phyloP scores from a whole-genome alignment of 2,329 filamentous ascomycete species.

The Paecilomyces fulvus region DNA sequence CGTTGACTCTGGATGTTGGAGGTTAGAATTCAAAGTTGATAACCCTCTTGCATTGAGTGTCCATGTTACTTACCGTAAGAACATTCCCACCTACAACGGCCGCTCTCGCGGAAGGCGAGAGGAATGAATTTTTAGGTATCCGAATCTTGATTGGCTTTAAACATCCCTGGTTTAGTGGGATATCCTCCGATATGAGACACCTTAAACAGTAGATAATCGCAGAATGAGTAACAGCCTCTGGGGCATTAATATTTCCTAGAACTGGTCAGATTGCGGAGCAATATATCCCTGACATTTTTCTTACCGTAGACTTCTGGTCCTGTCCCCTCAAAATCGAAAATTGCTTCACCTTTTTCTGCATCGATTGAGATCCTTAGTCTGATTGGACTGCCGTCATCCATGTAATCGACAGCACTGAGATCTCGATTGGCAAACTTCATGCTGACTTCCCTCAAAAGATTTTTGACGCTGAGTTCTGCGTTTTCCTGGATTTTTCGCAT shows the following conservation, averaged over 20 bases:
- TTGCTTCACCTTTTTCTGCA: slow-evolving; percentile 59
- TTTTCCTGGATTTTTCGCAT: slow-evolving; percentile 73
- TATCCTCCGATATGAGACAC: slow-evolving; percentile 66
- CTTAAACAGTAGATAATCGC: slow-evolving; percentile 77
- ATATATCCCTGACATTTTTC: slow-evolving; percentile 7
- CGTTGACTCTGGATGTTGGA: slow-evolving; percentile 46
- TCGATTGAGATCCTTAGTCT: slow-evolving; percentile 64
- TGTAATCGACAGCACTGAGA: slow-evolving; percentile 63
- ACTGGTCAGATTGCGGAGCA: neutral
- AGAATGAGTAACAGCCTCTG: slow-evolving; percentile 67
- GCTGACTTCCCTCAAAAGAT: slow-evolving; percentile 59
- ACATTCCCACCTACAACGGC: slow-evolving; percentile 75
- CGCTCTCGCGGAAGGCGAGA: slow-evolving; percentile 62
- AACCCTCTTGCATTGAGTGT: neutral
- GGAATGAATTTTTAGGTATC: slow-evolving; percentile 62
- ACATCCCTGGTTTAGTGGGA: slow-evolving; percentile 76
- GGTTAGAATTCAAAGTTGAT: neutral
- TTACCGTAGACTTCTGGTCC: slow-evolving; percentile 64
- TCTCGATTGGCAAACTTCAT: slow-evolving; percentile 56
- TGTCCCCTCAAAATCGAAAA: slow-evolving; percentile 70
- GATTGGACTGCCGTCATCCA: slow-evolving; percentile 78
- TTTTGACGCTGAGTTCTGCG: slow-evolving; percentile 63
- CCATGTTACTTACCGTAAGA: slow-evolving; percentile 44
- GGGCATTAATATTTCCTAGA: slow-evolving; percentile 62
- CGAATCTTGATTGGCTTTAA: slow-evolving; percentile 62